A percentile compares a stretch with the other conserved stretches of the same genome.
phyloP scores from a whole-genome alignment of 805 yeast species.

The Saccharomycopsis amapae region DNA sequence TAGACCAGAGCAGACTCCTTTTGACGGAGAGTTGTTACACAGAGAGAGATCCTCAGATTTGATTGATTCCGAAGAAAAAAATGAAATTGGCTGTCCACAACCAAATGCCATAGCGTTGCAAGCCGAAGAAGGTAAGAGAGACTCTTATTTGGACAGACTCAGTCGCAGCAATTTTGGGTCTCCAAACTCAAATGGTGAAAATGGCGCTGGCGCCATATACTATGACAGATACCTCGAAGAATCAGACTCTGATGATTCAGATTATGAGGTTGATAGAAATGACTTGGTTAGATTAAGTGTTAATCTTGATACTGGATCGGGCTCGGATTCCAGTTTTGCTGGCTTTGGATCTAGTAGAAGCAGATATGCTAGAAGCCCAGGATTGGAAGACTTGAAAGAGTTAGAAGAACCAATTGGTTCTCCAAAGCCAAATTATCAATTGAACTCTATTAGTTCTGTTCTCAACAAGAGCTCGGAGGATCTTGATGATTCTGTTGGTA shows the following conservation, averaged over 20 bases:
- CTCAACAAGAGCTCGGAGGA: not conserved
- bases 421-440: conserved; percentile 7
- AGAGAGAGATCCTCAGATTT: too few relatives aligned
- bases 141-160: not conserved
- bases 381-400: conserved; percentile 14
- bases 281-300: conserved; percentile 18
- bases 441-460: not conserved
- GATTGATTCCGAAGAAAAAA: too few relatives aligned
- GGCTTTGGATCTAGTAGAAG: not conserved
- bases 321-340: conserved; percentile 4
- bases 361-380: conserved; percentile 2
- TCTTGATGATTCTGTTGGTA: not conserved
- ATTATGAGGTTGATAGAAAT: conserved; percentile 14
- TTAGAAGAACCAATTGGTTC: conserved; percentile 7
- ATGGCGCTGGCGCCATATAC: conserved; percentile 3
- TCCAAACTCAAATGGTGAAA: not conserved
- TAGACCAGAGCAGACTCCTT: not conserved
- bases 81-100: too few relatives aligned
- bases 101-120: not conserved
- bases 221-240: conserved; percentile 11
- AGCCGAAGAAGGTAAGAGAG: not conserved
- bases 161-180: too few relatives aligned
- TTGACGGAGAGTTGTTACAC: not conserved
- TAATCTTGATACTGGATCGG: conserved; percentile 15
- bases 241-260: conserved; percentile 9